phyloP scores from a whole-genome alignment of 768 basidiomycete genomes.

The Neoboletus brunneissimus region DNA sequence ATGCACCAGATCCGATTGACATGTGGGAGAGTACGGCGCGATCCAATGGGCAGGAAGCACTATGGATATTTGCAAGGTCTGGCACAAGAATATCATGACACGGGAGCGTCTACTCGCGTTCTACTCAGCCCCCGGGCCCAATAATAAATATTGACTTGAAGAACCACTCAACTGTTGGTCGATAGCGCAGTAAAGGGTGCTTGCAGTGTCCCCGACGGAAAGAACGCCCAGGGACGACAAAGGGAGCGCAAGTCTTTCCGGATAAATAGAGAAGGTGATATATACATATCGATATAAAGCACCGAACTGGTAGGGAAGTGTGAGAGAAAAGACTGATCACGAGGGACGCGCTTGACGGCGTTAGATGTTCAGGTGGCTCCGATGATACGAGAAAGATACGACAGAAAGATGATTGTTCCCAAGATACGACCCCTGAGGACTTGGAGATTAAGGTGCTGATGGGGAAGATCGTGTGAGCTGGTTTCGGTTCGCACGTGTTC shows the following conservation, averaged over 20 bases:
- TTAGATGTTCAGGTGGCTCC: background rate
- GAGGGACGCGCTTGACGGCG: background rate
- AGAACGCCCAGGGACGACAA: background rate
- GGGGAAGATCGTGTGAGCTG: background rate
- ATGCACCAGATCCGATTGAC: background rate
- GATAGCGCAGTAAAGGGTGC: background rate
- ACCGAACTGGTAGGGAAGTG: background rate
- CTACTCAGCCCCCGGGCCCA: background rate
- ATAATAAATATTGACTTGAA: background rate
- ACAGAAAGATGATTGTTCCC: background rate
- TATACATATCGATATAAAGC: background rate
- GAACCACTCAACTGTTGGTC: background rate
- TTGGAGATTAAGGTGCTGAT: background rate
- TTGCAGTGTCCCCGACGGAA: background rate
- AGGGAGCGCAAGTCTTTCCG: background rate
- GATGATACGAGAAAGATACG: background rate
- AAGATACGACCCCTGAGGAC: background rate
- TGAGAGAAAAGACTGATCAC: background rate
- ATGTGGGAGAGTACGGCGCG: background rate
- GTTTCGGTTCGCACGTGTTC: conserved; percentile 15
- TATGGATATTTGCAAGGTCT: background rate
- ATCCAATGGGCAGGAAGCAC: background rate
- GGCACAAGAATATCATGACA: background rate
- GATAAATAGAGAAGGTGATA: background rate
- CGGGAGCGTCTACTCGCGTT: background rate